A percentile compares a stretch with the other conserved stretches of the same genome.
These are phyloP conservation scores for Smallanthus sonchifolius DNA, from an alignment of 129 eudicot genomes.

Conservation along the genomic window DNA sequence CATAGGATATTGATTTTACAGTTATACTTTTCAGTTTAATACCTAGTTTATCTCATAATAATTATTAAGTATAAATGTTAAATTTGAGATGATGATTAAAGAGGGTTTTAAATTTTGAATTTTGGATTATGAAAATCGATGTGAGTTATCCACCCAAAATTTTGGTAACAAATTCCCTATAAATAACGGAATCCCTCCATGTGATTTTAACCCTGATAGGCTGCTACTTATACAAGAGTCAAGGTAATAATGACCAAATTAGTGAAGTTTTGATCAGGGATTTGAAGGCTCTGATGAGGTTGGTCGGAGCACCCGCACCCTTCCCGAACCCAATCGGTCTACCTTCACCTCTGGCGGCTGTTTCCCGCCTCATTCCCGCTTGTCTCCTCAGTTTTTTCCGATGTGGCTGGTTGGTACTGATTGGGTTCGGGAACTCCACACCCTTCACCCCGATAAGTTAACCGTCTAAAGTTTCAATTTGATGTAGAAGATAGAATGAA, in stretches of 20 bases:
- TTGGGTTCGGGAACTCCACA: too few relatives aligned
- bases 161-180: too few relatives aligned
- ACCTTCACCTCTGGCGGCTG: too few relatives aligned
- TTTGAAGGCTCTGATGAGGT: background rate
- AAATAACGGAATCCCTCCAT: background rate
- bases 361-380: too few relatives aligned
- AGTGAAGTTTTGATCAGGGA: background rate
- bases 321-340: too few relatives aligned
- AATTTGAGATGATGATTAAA: background rate
- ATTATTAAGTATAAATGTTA: background rate
- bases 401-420: too few relatives aligned
- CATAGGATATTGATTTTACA: background rate
- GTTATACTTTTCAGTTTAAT: background rate
- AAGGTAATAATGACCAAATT: background rate
- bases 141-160: too few relatives aligned
- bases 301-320: too few relatives aligned
- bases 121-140: background rate
- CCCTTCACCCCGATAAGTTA: background rate
- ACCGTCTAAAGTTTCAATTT: background rate
- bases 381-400: too few relatives aligned
- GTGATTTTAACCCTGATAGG: background rate
- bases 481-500: background rate
- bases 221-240: background rate
- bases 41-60: too few relatives aligned
- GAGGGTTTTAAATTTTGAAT: background rate